These are phyloP conservation scores for Rosellinia necatrix DNA, from an alignment of 2,329 filamentous ascomycete species.

Conservation along the genomic window DNA sequence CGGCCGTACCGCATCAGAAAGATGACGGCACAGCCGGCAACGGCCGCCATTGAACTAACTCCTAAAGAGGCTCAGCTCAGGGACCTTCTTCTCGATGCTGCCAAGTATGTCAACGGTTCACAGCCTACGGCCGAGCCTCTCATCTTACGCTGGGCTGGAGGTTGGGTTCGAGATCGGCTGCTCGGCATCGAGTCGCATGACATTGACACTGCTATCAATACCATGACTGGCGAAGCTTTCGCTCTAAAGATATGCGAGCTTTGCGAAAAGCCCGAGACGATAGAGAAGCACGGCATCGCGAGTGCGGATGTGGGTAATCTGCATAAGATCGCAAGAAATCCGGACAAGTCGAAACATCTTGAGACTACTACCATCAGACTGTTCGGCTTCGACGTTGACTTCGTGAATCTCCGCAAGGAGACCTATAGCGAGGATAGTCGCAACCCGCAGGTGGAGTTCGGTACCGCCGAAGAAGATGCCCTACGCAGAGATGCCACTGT, in stretches of 20 bases:
- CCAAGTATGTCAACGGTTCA: slow-evolving; percentile 64
- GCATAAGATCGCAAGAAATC: slow-evolving; percentile 89
- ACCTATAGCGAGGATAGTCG: slow-evolving; percentile 87
- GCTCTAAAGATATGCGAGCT: slow-evolving; percentile 71
- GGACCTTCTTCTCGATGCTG: slow-evolving; percentile 81
- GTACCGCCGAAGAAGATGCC: slow-evolving; percentile 88
- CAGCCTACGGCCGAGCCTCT: slow-evolving; percentile 57
- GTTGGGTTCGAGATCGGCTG: slow-evolving; percentile 87
- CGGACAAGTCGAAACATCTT: slow-evolving; percentile 94
- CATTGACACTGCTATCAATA: slow-evolving; percentile 84
- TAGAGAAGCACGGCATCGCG: slow-evolving; percentile 63
- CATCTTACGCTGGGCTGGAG: slow-evolving; percentile 78
- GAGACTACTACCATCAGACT: slow-evolving; percentile 88
- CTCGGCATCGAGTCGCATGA: slow-evolving; percentile 74
- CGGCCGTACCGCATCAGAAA: slow-evolving; percentile 34
- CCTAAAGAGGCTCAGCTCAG: slow-evolving; percentile 73
- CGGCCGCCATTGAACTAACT: slow-evolving; percentile 59
- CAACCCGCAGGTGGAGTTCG: slow-evolving; percentile 92
- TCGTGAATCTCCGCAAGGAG: slow-evolving; percentile 93
- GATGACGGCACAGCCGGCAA: slow-evolving; percentile 38
- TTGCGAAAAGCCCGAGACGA: slow-evolving; percentile 63
- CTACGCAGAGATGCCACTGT: slow-evolving; percentile 88
- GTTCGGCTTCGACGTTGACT: slow-evolving; percentile 85
- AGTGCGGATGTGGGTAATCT: slow-evolving; percentile 71
- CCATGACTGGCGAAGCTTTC: slow-evolving; percentile 80